phyloP scores from a whole-genome alignment of 2,329 filamentous ascomycete genomes.

The Nothophoma quercina region DNA sequence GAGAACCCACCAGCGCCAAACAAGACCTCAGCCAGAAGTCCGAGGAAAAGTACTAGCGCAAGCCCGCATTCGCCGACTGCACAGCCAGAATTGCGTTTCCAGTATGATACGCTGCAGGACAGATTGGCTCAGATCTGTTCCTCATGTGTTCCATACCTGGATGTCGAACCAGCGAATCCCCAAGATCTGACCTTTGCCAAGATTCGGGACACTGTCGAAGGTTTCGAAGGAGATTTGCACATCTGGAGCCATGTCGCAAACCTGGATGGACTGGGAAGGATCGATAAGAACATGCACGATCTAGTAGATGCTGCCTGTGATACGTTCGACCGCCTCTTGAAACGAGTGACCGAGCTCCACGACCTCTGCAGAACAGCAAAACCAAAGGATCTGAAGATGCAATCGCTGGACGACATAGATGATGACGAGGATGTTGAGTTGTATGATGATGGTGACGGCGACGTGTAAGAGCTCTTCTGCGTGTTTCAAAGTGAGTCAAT shows the following conservation, averaged over 20 bases:
- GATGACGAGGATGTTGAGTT: constrained; percentile 19
- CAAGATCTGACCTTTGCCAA: constrained; percentile 36
- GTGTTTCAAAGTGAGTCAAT: too few relatives aligned
- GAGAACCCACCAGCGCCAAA: constrained; percentile 12
- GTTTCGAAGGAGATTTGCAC: constrained; percentile 32
- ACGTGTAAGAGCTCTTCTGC: too few relatives aligned
- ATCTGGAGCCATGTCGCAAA: constrained; percentile 32
- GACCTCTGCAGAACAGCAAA: constrained; percentile 26
- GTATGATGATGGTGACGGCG: constrained; percentile 14
- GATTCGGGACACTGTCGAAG: constrained; percentile 30
- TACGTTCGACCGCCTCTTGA: constrained; percentile 26
- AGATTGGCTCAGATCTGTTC: constrained; percentile 24
- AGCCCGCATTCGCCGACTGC: constrained; percentile 28
- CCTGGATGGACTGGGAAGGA: constrained; percentile 24
- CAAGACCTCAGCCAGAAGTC: not conserved
- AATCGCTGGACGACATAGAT: constrained; percentile 9
- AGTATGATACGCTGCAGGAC: constrained; percentile 27
- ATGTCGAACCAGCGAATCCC: constrained; percentile 34
- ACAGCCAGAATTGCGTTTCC: constrained; percentile 28
- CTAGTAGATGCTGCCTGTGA: constrained; percentile 25
- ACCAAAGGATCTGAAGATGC: constrained; percentile 33
- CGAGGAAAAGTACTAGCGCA: constrained; percentile 22
- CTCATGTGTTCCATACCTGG: constrained; percentile 24
- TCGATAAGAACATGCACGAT: constrained; percentile 22
- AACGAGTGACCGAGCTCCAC: constrained; percentile 18